Evolutionary conservation across 345 rosid genomes (phyloP), one percentile per base, ranked within the genome.

Genomic region (Pugionium cornutum): DNA sequence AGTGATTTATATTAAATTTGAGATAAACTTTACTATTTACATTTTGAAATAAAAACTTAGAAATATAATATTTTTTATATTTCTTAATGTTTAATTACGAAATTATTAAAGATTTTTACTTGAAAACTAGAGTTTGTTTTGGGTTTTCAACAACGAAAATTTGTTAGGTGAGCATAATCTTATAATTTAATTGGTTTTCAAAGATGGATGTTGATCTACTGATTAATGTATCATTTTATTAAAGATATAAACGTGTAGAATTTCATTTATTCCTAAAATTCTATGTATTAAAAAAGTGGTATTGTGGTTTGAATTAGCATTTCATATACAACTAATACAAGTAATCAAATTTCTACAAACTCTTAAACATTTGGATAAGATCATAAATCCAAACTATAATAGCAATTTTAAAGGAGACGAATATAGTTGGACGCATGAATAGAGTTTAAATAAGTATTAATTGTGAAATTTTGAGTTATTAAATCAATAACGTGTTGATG

Each of bases 381-480:
- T 49, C 18, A 18, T 18, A n/a, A n/a, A n/a, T n/a, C n/a, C n/a
- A n/a, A n/a, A n/a, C n/a, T n/a, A n/a, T n/a, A 18, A 18, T 18
- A 18, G 18, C 18, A 18, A 18, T 18, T 18, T 18, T 18, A 18
- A 18, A 18, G 18, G 18, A 18, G 18, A 18, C 18, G 18, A 18
- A 18, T 18, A 18, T 18, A 18, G 18, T 18, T 18, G 18, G 18
- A 18, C 18, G 18, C 18, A 18, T 65, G 52, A 33, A 53, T 53
- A 31, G 27, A n/a, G 35, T 42, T 41, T 53, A 43, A 31, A 66
- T 10, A 35, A 2, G 27, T 36, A 66, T 37, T 47, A 49, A 47
- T 37, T 67, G 2, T 43, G 9, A 42, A 33, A 11, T 8, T 7
- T 47, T 31, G 10, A 56, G 40, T 47, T 47, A n/a, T 36, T 30